Conservation (phyloP, 495 filamentous ascomycete species). For the Penicillium steckii region DNA sequence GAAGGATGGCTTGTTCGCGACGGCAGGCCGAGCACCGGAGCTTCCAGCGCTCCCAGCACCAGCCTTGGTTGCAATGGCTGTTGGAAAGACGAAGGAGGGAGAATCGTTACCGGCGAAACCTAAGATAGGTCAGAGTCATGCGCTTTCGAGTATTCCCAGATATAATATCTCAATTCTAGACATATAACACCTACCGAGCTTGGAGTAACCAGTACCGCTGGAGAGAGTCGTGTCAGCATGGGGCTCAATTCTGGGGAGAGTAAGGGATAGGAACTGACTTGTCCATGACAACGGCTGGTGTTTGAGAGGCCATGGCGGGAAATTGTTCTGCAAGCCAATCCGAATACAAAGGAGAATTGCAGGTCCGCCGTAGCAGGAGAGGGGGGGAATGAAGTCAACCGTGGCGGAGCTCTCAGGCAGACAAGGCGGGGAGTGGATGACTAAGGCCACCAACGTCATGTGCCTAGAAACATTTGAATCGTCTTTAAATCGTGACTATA, state of each 20-base stretch:
- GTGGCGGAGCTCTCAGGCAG: conserved; percentile 29
- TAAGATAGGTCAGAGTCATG: conserved; percentile 42
- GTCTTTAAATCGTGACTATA: no score
- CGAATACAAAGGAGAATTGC: conserved; percentile 6
- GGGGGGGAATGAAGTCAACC: conserved; percentile 23
- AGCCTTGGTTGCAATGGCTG: conserved; percentile 94
- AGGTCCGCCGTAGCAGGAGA: conserved; percentile 3
- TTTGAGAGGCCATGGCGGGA: conserved; percentile 85
- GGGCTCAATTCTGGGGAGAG: conserved; percentile 5
- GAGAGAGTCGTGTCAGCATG: conserved; percentile 26
- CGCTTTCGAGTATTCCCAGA: conserved; percentile 14
- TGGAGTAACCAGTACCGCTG: conserved; percentile 98
- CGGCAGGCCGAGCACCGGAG: conserved; percentile 81
- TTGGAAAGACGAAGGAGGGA: conserved; percentile 98
- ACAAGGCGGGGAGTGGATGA: conserved; percentile 30
- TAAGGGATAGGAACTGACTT: conserved; percentile 66
- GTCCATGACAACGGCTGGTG: conserved; percentile 99
- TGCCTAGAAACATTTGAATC: conserved; percentile 6
- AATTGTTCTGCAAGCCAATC: conserved; percentile 20
- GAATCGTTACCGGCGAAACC: conserved; percentile 99
- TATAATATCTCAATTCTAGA: conserved; percentile 3
- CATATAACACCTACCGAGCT: conserved; percentile 69
- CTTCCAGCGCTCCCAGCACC: conserved; percentile 65
- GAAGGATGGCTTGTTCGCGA: conserved; percentile 92
- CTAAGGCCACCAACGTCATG: conserved; percentile 26